Base-by-base conservation (phyloP, 768 basidiomycete genomes). In the Phlebiopsis gigantea region DNA sequence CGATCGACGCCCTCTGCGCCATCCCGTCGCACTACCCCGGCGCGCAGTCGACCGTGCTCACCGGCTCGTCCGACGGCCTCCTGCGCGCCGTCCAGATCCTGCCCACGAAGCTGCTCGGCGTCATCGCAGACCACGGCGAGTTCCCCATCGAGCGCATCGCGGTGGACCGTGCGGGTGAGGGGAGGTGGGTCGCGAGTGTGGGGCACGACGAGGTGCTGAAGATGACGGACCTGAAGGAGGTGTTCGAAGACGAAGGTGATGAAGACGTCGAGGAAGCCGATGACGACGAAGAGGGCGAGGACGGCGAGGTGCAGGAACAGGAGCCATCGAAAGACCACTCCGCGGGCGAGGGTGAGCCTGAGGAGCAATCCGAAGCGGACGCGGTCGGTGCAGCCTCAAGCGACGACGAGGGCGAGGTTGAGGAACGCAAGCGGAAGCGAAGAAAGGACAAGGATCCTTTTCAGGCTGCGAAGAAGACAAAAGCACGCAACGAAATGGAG, bases 31-130 rank as follows among this genome's bases (percentile, higher is more conserved):
- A 76, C 19, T 76, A 88, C 55, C 78, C 82, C 0, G 78, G 79
- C 47, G 79, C 83, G 56, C 79, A 87, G 64, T 39, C 8, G 12
- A 73, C 79, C 6, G 80, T 97, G 57, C 79, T 94, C 1, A 93
- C 93, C 0, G 93, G 94, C 5, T 96, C 93, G 0, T 93, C 93
- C 5, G 94, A 98, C 68, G 95, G 95, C 0, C 79, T 92, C 65
- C 77, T 98, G 42, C 83, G 94, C 45, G 90, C 90, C 15, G 87
- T 95, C 10, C 57, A 94, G 65, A 75, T 97, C 31, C 77, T 95
- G 56, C 95, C 95, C 1, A 94, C 90, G 54, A 91, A 92, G 67
- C 78, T 98, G 29, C 73, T 96, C 44, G 95, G 95, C 19, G 86
- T 95, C 48, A 85, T 98, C 41, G 88, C 88, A 12, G 90, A 94